Conservation (phyloP, 2,329 filamentous ascomycete genomes). For the Aspergillus bombycis region DNA sequence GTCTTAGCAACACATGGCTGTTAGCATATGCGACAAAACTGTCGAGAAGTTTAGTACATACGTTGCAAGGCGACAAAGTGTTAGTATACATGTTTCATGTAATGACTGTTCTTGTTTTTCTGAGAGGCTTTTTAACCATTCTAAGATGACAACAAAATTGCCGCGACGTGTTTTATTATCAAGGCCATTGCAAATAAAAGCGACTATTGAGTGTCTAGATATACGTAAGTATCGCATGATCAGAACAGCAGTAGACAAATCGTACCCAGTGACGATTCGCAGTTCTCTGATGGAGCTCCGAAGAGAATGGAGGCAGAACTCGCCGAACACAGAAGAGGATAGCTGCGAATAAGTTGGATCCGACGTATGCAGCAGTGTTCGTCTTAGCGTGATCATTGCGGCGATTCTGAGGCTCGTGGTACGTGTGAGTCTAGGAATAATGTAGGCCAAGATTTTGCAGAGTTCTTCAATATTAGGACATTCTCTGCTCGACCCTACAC, state of each 20-base stretch:
- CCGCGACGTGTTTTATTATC: constrained; percentile 54
- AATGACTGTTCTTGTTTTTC: constrained; percentile 68
- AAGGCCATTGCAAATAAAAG: constrained; percentile 62
- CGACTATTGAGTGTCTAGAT: constrained; percentile 63
- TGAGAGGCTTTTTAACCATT: constrained; percentile 72
- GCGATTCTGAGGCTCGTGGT: constrained; percentile 67
- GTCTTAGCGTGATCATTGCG: constrained; percentile 72
- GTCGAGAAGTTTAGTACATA: constrained; percentile 38
- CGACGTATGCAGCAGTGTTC: constrained; percentile 68
- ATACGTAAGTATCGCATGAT: constrained; percentile 7
- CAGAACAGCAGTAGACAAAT: neutral
- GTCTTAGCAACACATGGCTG: constrained; percentile 43
- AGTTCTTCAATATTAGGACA: constrained; percentile 34
- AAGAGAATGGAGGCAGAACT: constrained; percentile 80
- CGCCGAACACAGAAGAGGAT: constrained; percentile 67
- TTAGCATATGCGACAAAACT: constrained; percentile 13
- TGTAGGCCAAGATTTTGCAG: constrained; percentile 48
- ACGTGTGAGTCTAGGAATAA: constrained; percentile 45
- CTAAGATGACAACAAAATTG: constrained; percentile 72
- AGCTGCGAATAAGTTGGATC: constrained; percentile 66
- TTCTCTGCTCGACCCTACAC: constrained; percentile 18
- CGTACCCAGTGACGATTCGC: constrained; percentile 73
- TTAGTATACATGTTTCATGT: constrained; percentile 82
- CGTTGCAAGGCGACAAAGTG: constrained; percentile 82
- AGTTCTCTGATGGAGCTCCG: constrained; percentile 84